Evolutionary conservation across 2,329 filamentous ascomycete species (phyloP), one percentile per base, ranked within the genome.

Genomic region (Xylariaceae sp.): DNA sequence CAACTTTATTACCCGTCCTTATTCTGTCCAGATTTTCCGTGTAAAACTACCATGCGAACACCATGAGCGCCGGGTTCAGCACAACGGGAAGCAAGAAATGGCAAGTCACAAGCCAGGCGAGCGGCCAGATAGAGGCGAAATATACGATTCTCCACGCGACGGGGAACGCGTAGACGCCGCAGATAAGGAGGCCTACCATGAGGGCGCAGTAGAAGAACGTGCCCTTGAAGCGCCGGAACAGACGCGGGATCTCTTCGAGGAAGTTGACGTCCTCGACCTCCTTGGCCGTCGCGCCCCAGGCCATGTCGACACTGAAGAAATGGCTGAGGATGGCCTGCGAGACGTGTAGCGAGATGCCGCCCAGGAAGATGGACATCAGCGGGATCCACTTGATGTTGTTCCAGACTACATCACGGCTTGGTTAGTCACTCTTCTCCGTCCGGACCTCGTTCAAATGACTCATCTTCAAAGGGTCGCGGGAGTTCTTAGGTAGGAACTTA

Each of bases 51-150:
- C 79, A 86, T 44, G 80, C 83, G 66, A 86, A 85, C 67, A 80
- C 77, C 84, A 88, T 87, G 73, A 88, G 67, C 48, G 82, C 83
- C 19, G 85, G 85, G 64, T 88, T 88, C 58, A 88, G 71, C 54
- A 77, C 77, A 47, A 88, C 79, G 9, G 85, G 85, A 56, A 87
- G 70, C 41, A 83, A 70, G 66, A 86, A 83, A 67, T 87, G 83
- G 40, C 75, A 76, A 44, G 77, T 70, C 10, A 86, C 73, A 40
- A 84, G 73, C 40, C 75, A 78, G 20, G 71, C 72, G 20, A 88
- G 69, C 20, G 86, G 85, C 64, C 77, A 85, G 67, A 89, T 84
- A 52, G 84, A 81, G 14, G 82, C 79, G 63, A 88, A 82, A 51
- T 77, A 68, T 19, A 71, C 73, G 67, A 89, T 87, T 58, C 74